Evolutionary conservation across 805 yeast species (phyloP), one percentile per base, ranked within the genome.

Genomic region (Nakazawaea wickerhamii): DNA sequence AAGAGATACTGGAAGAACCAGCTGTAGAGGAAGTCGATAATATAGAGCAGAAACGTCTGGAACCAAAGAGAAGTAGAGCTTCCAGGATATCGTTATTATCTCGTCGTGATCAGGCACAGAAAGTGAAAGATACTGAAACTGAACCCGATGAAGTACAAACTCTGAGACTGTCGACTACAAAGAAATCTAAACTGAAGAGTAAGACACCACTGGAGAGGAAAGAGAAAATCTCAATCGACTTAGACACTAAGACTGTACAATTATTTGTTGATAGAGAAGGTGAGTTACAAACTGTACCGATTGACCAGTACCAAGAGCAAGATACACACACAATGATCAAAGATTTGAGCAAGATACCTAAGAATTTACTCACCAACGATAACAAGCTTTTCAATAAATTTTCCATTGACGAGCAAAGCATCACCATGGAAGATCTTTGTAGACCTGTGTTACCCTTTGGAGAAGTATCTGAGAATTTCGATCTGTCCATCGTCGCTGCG

Each of bases 401-500:
- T 26, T 54, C 61, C 6, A 64, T 84, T 28, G 77, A 79, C 52
- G 74, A 75, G 33, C 70, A 71, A 1, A 58, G 57, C 20, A 75
- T 84, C 55, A 79, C 78, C 0, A 72, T 85, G 76, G 78, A 73
- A 2, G 91, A 84, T 44, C 61, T 85, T 39, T 84, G 93, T 61
- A 80, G 73, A 50, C 86, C 84, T 3, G 55, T 66, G 9, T 58
- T 84, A 18, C 84, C 85, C 4, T 71, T 85, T 51, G 95, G 95
- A 10, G 65, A 67, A 49, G 69, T 73, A 4, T 79, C 88, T 9
- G 70, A 73, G 4, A 75, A 81, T 52, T 84, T 67, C 53, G 66
- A 66, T 10, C 59, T 66, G 41, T 88, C 83, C 0, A 61, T 67
- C 43, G 71, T 65, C 31, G 95, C 89, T 4, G 61, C 64, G 19